A percentile compares a stretch with the other conserved stretches of the same genome.
Evolutionary conservation across 169 alveolate species (phyloP).

Genomic region (Cryptosporidium tyzzeri): DNA sequence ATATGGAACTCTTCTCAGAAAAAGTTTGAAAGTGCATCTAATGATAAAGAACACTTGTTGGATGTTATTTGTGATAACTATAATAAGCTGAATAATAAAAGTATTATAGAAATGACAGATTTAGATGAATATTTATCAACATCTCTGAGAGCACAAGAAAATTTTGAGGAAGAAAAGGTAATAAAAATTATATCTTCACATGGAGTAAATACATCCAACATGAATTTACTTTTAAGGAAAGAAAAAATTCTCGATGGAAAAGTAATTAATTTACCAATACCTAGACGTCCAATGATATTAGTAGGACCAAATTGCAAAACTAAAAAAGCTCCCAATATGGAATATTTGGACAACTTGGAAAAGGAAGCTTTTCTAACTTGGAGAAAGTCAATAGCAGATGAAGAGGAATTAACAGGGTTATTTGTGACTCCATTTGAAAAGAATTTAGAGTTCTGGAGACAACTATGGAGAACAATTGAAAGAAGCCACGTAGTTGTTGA

Average conservation of each 20-base stretch:
- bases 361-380: slow-evolving; percentile 88
- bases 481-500: slow-evolving; percentile 93
- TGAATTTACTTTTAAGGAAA: slow-evolving; percentile 9
- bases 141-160: slow-evolving; percentile 72
- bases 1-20: slow-evolving; percentile 53
- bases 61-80: slow-evolving; percentile 70
- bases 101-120: slow-evolving; percentile 65
- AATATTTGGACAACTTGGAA: slow-evolving; percentile 82
- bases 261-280: slow-evolving; percentile 35
- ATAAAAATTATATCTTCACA: slow-evolving; percentile 16
- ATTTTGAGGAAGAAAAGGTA: slow-evolving; percentile 54
- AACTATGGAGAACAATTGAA: slow-evolving; percentile 99
- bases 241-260: not conserved
- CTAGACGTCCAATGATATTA: slow-evolving; percentile 64
- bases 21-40: not conserved
- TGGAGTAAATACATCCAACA: not conserved
- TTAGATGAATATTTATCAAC: slow-evolving; percentile 67
- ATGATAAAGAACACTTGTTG: slow-evolving; percentile 42
- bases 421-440: slow-evolving; percentile 98
- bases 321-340: slow-evolving; percentile 9
- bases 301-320: slow-evolving; percentile 53
- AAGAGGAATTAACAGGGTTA: slow-evolving; percentile 91
- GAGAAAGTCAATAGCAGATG: slow-evolving; percentile 90
- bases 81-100: slow-evolving; percentile 55
- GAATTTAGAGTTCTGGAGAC: slow-evolving; percentile 98